These are phyloP conservation scores for Tylopilus rubrobrunneus DNA, from an alignment of 768 basidiomycete species.

Conservation along the genomic window DNA sequence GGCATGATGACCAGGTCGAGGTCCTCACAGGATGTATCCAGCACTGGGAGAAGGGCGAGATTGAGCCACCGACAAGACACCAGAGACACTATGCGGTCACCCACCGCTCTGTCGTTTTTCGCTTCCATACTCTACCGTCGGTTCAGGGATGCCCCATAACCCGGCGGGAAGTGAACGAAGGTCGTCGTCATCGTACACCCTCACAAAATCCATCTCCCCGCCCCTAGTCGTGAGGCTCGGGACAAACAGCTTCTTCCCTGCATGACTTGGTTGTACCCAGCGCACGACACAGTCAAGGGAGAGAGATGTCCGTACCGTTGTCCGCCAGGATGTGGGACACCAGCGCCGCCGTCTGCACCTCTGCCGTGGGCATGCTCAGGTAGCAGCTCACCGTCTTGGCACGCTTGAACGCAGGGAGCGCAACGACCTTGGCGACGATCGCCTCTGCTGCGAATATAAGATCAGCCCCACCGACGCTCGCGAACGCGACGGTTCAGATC, in stretches of 20 bases:
- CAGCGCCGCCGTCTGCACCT: conserved; percentile 56
- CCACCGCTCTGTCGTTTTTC: conserved; percentile 49
- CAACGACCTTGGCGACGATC: conserved; percentile 46
- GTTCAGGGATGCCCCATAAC: conserved; percentile 76
- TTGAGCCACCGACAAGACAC: neutral
- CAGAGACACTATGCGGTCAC: conserved; percentile 17
- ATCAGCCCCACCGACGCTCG: neutral
- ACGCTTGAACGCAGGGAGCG: conserved; percentile 47
- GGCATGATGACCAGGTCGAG: conserved; percentile 68
- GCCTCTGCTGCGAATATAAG: conserved; percentile 18
- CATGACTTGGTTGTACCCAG: neutral
- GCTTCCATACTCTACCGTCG: conserved; percentile 42
- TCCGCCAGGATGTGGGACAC: conserved; percentile 48
- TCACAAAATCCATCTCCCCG: conserved; percentile 60
- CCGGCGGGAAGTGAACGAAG: conserved; percentile 54
- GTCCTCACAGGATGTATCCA: conserved; percentile 33
- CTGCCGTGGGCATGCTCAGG: conserved; percentile 73
- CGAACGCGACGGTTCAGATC: neutral
- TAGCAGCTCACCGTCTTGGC: conserved; percentile 65
- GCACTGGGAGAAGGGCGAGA: conserved; percentile 17
- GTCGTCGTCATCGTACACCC: conserved; percentile 57
- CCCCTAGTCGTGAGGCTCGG: conserved; percentile 54
- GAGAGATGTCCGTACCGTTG: conserved; percentile 38
- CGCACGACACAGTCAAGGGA: neutral
- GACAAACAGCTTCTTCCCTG: conserved; percentile 67